Conservation (phyloP, 1,139 yeast genomes). For the Yamadazyma siamensis region DNA sequence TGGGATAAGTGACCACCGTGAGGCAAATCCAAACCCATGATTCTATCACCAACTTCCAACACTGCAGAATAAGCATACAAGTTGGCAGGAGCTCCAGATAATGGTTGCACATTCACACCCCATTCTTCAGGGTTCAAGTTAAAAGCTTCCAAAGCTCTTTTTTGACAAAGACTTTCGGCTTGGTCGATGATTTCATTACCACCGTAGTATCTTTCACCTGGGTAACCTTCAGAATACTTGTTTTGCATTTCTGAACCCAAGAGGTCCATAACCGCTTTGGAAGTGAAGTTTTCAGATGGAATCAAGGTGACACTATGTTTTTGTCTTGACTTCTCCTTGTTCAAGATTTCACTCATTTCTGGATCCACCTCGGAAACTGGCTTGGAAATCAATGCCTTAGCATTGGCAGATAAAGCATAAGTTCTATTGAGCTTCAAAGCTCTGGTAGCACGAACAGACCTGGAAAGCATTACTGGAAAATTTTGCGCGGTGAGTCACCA, state of each 20-base stretch:
- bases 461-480: constrained; percentile 10
- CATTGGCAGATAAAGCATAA: constrained; percentile 44
- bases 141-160: constrained; percentile 87
- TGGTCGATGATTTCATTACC: constrained; percentile 93
- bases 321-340: constrained; percentile 77
- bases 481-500: constrained; percentile 1
- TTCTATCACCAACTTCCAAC: constrained; percentile 84
- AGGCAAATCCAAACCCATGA: constrained; percentile 95
- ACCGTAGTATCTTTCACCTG: constrained; percentile 96
- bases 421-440: constrained; percentile 4
- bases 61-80: constrained; percentile 91
- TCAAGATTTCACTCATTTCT: constrained; percentile 74
- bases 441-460: constrained; percentile 5
- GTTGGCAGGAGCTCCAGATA: constrained; percentile 96
- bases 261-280: constrained; percentile 90
- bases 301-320: constrained; percentile 86
- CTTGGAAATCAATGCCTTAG: constrained; percentile 57
- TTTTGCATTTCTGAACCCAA: constrained; percentile 96
- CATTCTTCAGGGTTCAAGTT: constrained; percentile 70
- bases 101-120: constrained; percentile 96
- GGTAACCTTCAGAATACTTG: constrained; percentile 98
- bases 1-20: constrained; percentile 97
- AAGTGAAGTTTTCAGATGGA: constrained; percentile 94
- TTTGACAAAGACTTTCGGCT: constrained; percentile 86
- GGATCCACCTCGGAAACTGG: constrained; percentile 73